Conservation (phyloP, 257 asterid genomes). For the Fraxinus quadrangulata region DNA sequence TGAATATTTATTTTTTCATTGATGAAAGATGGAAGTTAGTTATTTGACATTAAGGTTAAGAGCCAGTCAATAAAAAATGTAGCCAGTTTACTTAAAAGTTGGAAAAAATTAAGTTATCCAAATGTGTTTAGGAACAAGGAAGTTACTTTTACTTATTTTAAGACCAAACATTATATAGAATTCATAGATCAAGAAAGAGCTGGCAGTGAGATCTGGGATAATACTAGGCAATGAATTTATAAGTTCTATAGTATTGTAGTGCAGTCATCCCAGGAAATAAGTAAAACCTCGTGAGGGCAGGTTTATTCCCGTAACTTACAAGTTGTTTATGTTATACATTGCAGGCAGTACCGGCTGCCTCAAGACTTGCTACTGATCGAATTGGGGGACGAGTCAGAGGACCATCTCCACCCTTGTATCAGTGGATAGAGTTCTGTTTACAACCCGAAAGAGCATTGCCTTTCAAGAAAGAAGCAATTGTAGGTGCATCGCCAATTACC, state of each 20-base stretch:
- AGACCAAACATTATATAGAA: neutral
- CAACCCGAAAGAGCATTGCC: constrained; percentile 70
- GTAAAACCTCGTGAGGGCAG: neutral
- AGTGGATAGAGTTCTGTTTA: constrained; percentile 89
- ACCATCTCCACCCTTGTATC: constrained; percentile 74
- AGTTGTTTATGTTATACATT: constrained; percentile 6
- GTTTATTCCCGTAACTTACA: neutral
- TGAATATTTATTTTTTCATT: too few species aligned
- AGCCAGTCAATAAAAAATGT: neutral
- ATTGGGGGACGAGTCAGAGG: constrained; percentile 89
- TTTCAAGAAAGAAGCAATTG: constrained; percentile 57
- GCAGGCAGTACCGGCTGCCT: constrained; percentile 75
- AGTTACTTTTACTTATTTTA: neutral
- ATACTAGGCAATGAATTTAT: neutral
- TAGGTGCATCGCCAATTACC: constrained; percentile 76
- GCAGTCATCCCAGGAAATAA: neutral
- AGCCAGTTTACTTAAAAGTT: too few species aligned
- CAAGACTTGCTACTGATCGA: constrained; percentile 55
- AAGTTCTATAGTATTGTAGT: neutral
- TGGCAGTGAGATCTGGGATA: neutral
- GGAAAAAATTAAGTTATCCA: neutral
- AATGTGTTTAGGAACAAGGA: neutral
- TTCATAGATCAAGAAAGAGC: neutral
- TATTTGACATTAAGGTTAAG: too few species aligned
- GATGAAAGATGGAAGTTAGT: neutral